Percentiles rank a stretch among this genome's conserved stretches.
phyloP scores from a whole-genome alignment of 208 protist species.

The Herpetomonas muscarum region DNA sequence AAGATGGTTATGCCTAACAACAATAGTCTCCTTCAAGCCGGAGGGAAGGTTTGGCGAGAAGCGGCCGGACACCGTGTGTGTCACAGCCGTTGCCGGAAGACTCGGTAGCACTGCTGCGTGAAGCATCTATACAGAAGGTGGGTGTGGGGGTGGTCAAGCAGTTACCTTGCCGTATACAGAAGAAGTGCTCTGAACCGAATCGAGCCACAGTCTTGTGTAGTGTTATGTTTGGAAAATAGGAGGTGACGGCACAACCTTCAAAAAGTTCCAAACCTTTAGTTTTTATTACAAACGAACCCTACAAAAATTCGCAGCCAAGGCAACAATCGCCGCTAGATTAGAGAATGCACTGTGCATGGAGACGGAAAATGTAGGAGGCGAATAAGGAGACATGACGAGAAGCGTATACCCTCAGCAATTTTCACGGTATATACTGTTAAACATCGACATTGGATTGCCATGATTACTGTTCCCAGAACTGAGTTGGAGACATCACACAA shows the following conservation, averaged over 20 bases:
- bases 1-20: slow-evolving; percentile 67
- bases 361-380: too few relatives aligned
- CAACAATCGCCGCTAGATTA: too few relatives aligned
- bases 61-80: slow-evolving; percentile 64
- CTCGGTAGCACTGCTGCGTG: slow-evolving; percentile 68
- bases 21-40: slow-evolving; percentile 45
- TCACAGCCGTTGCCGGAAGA: slow-evolving; percentile 66
- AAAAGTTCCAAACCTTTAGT: not conserved
- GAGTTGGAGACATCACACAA: too few relatives aligned
- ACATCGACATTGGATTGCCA: too few relatives aligned
- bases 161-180: not conserved
- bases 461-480: too few relatives aligned
- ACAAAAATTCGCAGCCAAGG: not conserved
- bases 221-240: not conserved
- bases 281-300: not conserved
- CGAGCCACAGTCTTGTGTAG: too few relatives aligned
- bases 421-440: too few relatives aligned
- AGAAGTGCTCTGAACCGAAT: too few relatives aligned
- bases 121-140: slow-evolving; percentile 37
- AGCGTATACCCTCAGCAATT: too few relatives aligned
- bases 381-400: too few relatives aligned
- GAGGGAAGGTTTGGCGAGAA: slow-evolving; percentile 37
- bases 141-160: not conserved
- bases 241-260: not conserved
- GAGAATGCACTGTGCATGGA: too few relatives aligned